Base-by-base conservation (phyloP, 23 red algal species). In the Gracilaria domingensis region DNA sequence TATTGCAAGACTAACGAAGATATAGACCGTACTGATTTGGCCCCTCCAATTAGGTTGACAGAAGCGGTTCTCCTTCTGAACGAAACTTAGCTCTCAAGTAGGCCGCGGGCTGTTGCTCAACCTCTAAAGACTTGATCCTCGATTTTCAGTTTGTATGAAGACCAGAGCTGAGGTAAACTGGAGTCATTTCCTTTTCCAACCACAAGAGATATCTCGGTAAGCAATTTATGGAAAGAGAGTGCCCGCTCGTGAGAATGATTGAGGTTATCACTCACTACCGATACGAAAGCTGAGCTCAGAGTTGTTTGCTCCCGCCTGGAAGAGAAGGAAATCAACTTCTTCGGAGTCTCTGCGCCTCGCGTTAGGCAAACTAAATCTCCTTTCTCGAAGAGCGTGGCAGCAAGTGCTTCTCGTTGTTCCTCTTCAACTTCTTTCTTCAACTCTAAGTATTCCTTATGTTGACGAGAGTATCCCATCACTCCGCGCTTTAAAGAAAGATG, bases 241-340 rank as follows among this genome's bases (percentile, higher is more conserved):
- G 23, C 61, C 17, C 2, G 20, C 12, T 87, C 47, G 18, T 76
- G 62, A 42, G 64, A 28, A 49, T 25, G 3, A 49, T 51, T 7
- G 18, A 55, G 11, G 51, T 55, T 55, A 76, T 87, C 13, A 29
- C 69, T 73, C 84, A 77, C 48, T 2, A 73, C 65, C 23, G 62
- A 59, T 34, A 87, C 84, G 53, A 87, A 87, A 35, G 84, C 64
- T 33, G 64, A 75, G 24, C 62, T 87, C 38, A 87, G 49, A 36
- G 12, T 57, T 36, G 60, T 45, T 72, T 76, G 26, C 26, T 76
- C 69, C 12, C 28, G 21, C 16, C 18, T 32, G 42, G 64, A 42
- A 2, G 82, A 70, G 12, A 75, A 57, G 11, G 30, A 59, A 23
- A 65, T 25, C 1, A 60, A 64, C 50, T 61, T 42, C 23, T 65